A percentile compares a stretch with the other conserved stretches of the same genome.
Conservation (phyloP, 495 filamentous ascomycete genomes). For the Penicillium canescens region DNA sequence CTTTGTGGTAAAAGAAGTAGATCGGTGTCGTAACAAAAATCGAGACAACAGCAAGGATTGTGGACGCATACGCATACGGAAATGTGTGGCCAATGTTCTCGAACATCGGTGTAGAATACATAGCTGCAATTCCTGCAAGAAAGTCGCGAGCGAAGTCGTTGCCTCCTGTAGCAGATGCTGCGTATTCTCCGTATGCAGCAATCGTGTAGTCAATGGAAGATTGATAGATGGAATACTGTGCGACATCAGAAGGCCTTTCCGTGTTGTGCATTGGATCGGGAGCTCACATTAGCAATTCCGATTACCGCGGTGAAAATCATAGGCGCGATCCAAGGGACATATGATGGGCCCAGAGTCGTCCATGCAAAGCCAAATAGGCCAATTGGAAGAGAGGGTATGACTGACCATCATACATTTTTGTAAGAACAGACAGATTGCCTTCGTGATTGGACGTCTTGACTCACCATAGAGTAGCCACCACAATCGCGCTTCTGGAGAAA, state of each 20-base stretch:
- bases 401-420: neutral
- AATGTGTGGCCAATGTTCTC: conserved; percentile 19
- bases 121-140: conserved; percentile 33
- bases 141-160: conserved; percentile 49
- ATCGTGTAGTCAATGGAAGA: conserved; percentile 79
- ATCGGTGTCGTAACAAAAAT: conserved; percentile 39
- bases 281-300: conserved; percentile 52
- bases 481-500: conserved; percentile 20
- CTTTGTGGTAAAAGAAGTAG: conserved; percentile 45
- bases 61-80: conserved; percentile 4
- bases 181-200: conserved; percentile 68
- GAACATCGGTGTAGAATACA: conserved; percentile 34
- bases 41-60: conserved; percentile 13
- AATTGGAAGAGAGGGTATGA: conserved; percentile 56
- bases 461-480: conserved; percentile 44
- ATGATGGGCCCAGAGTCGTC: conserved; percentile 54
- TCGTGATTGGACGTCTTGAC: neutral
- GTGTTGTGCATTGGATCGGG: no score
- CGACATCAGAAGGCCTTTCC: neutral
- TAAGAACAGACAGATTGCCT: no score
- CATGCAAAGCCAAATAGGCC: conserved; percentile 65
- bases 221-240: conserved; percentile 62
- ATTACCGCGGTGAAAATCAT: conserved; percentile 56
- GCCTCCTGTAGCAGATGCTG: conserved; percentile 70
- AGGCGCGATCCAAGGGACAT: conserved; percentile 56